Percentiles rank a stretch among this genome's conserved stretches.
Evolutionary conservation across 2,329 filamentous ascomycete genomes (phyloP).

Genomic region (Drechslerella stenobrocha): DNA sequence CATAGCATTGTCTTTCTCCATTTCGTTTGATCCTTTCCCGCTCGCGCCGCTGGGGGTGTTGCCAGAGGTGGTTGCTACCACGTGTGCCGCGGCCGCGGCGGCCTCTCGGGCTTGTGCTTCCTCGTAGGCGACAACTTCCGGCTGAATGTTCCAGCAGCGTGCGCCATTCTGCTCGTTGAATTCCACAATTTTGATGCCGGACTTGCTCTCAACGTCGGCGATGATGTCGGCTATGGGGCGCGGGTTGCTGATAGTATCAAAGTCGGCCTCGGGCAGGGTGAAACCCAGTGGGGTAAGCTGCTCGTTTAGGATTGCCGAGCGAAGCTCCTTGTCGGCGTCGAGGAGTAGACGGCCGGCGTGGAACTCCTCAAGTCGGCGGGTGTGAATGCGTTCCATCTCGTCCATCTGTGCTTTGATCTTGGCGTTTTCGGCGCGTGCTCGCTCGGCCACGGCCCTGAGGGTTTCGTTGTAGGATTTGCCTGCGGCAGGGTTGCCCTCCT

Average conservation of each 20-base stretch:
- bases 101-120: constrained; percentile 25
- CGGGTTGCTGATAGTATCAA: constrained; percentile 12
- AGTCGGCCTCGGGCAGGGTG: constrained; percentile 20
- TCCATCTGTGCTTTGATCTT: constrained; percentile 80
- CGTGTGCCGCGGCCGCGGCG: constrained; percentile 15
- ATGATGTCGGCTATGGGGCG: constrained; percentile 21
- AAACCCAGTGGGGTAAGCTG: constrained; percentile 27
- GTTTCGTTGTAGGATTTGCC: constrained; percentile 48
- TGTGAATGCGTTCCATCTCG: constrained; percentile 76
- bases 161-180: constrained; percentile 24
- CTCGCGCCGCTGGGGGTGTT: constrained; percentile 14
- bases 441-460: constrained; percentile 57
- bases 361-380: constrained; percentile 72
- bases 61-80: not conserved
- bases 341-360: constrained; percentile 10
- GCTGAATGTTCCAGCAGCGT: constrained; percentile 28
- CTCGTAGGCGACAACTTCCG: constrained; percentile 35
- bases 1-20: constrained; percentile 16
- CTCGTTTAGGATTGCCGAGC: constrained; percentile 14
- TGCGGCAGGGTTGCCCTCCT: constrained; percentile 36
- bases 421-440: constrained; percentile 67
- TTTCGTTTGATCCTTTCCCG: constrained; percentile 24
- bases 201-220: constrained; percentile 24
- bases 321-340: constrained; percentile 28
- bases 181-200: constrained; percentile 12